Base-by-base conservation (phyloP, 2,329 filamentous ascomycete genomes). In the Monilinia fructicola region DNA sequence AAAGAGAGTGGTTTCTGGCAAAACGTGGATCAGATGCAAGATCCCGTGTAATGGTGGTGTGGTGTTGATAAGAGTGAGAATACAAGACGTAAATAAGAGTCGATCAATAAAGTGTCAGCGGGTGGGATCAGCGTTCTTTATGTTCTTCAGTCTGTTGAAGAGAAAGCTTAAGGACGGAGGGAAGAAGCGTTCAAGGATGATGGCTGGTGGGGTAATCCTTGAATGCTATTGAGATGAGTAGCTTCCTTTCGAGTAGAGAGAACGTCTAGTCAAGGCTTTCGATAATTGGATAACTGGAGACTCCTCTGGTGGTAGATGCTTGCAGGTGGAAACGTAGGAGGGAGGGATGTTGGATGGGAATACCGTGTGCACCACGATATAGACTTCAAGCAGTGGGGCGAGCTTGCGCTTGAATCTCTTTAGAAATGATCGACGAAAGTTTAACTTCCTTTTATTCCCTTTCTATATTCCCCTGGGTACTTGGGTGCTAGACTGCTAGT, bases 81-180 rank as follows among this genome's bases (percentile, higher is more conserved):
- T 67, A 65, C 70, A 61, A 69, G 60, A 73, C 60, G 62, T 67
- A 69, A 71, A 62, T 59, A 65, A 62, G 60, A 71, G 71, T 69
- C 67, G 73, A 74, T 74, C 69, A 65, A 58, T 65, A 50, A 68
- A 46, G 69, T 68, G 28, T 23, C 50, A 64, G 46, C 38, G 55
- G 64, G 53, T 58, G 74, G 73, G 74, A 76, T 76, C 74, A 74
- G 71, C 74, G 73, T 74, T 74, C 73, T 74, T 76, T 75, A 74
- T 74, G 74, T 69, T 69, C 73, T 58, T 70, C 68, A 23, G 68
- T 60, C 64, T 67, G 67, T 58, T 55, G 69, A 65, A 68, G 65
- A 48, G 46, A 68, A 65, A 53, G 58, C 58, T 60, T 60, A 26
- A 60, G 42, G 58, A 60, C 46, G 56, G 56, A 54, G 46, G 60